Conservation (phyloP, 805 yeast species). For the Scheffersomyces coipomensis region DNA sequence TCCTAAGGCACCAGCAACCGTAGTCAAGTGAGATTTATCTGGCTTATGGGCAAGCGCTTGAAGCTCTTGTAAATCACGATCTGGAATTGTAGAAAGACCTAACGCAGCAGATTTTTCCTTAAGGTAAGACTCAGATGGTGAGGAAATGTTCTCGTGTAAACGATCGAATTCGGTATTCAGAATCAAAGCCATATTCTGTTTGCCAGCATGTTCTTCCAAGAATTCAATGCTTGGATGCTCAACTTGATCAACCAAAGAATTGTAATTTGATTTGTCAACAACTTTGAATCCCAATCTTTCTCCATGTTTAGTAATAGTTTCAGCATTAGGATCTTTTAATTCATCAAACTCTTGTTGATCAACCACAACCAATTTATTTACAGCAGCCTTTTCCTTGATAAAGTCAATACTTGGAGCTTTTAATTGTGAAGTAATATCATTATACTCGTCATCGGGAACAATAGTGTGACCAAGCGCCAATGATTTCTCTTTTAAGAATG, state of each 20-base stretch:
- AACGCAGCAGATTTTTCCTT: slow-evolving; percentile 10
- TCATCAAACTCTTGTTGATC: slow-evolving; percentile 9
- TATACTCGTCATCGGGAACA: slow-evolving; percentile 8
- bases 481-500: slow-evolving; percentile 32
- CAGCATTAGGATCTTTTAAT: slow-evolving; percentile 3
- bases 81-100: slow-evolving; percentile 3
- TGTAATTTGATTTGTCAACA: slow-evolving; percentile 7
- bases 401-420: slow-evolving; percentile 13
- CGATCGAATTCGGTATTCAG: slow-evolving; percentile 8
- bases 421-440: slow-evolving; percentile 7
- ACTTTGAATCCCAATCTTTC: neutral
- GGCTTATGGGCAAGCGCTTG: slow-evolving; percentile 28
- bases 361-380: slow-evolving; percentile 12
- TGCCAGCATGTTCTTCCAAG: slow-evolving; percentile 10
- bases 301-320: slow-evolving; percentile 1
- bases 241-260: slow-evolving; percentile 13
- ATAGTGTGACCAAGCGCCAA: slow-evolving; percentile 13
- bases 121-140: slow-evolving; percentile 13
- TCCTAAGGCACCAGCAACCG: slow-evolving; percentile 17
- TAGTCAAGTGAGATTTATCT: slow-evolving; percentile 7
- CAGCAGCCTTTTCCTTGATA: slow-evolving; percentile 10
- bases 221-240: slow-evolving; percentile 12
- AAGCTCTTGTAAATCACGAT: slow-evolving; percentile 11
- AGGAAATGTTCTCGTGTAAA: slow-evolving; percentile 5
- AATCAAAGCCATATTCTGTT: slow-evolving; percentile 10